Evolutionary conservation across 169 alveolate genomes (phyloP).

Genomic region (Plasmodium malariae): DNA sequence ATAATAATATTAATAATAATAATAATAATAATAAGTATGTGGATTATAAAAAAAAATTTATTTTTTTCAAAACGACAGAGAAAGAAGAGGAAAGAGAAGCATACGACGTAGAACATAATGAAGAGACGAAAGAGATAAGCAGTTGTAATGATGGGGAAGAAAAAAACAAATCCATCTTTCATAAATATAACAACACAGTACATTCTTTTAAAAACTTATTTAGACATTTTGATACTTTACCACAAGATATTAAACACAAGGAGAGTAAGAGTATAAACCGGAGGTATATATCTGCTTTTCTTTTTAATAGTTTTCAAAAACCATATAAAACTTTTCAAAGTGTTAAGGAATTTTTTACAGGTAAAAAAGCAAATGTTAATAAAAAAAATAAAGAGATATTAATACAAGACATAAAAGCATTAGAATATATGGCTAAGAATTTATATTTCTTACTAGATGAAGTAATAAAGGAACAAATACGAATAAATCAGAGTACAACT

Average conservation of each 20-base stretch:
- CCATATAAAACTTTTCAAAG: conserved; percentile 55
- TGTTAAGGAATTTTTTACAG: conserved; percentile 49
- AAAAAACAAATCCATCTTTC: conserved; percentile 7
- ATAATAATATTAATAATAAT: too few species aligned
- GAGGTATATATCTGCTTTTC: conserved; percentile 18
- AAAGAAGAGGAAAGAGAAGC: neutral
- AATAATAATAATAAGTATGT: conserved; percentile 21
- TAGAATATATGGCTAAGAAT: conserved; percentile 62
- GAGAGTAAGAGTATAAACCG: neutral
- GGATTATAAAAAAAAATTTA: conserved; percentile 9
- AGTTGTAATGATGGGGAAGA: neutral
- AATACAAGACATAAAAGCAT: conserved; percentile 53
- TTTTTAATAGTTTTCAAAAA: conserved; percentile 24
- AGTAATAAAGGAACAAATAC: conserved; percentile 52
- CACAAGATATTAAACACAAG: neutral
- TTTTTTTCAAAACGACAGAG: conserved; percentile 17
- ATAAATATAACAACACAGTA: conserved; percentile 1
- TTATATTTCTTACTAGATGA: conserved; percentile 62
- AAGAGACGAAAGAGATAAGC: neutral
- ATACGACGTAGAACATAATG: neutral
- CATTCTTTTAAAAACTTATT: conserved; percentile 12
- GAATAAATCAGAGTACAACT: conserved; percentile 52
- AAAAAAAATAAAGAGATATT: conserved; percentile 36
- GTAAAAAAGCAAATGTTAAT: conserved; percentile 26
- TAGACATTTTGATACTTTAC: neutral